Evolutionary conservation across 495 filamentous ascomycete genomes (phyloP).

Genomic region (Penicillium canescens): DNA sequence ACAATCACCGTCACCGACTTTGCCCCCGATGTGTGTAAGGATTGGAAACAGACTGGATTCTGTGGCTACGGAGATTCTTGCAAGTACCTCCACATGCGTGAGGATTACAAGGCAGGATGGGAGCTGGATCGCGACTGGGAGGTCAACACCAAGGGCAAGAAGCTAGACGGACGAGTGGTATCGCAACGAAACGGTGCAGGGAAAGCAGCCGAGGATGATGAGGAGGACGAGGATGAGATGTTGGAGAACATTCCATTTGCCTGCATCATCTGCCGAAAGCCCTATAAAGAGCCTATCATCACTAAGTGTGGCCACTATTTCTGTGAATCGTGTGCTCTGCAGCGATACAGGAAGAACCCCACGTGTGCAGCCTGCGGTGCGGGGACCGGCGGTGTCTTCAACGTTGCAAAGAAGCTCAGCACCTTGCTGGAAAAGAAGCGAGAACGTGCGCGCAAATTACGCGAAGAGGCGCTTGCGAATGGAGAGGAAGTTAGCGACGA

Average conservation of each 20-base stretch:
- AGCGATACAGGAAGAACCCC: constrained; percentile 78
- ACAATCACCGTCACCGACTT: constrained; percentile 90
- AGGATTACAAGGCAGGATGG: constrained; percentile 93
- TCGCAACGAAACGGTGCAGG: constrained; percentile 53
- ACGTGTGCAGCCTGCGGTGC: constrained; percentile 82
- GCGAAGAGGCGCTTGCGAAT: constrained; percentile 68
- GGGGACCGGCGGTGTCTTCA: constrained; percentile 87
- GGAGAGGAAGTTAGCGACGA: constrained; percentile 70
- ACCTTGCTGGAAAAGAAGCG: constrained; percentile 82
- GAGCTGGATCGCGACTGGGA: constrained; percentile 96
- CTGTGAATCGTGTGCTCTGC: constrained; percentile 84
- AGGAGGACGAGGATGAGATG: constrained; percentile 69
- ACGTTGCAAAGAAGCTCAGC: constrained; percentile 79
- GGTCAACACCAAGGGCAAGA: constrained; percentile 73
- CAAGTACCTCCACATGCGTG: constrained; percentile 83
- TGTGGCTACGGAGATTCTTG: constrained; percentile 40
- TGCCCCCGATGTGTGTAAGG: constrained; percentile 93
- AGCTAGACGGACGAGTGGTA: constrained; percentile 59
- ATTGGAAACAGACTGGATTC: constrained; percentile 83
- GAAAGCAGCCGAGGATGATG: constrained; percentile 43
- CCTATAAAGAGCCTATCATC: constrained; percentile 79
- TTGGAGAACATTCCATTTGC: constrained; percentile 90
- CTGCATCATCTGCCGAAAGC: constrained; percentile 86
- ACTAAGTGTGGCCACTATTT: constrained; percentile 97
- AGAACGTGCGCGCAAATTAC: constrained; percentile 63